These are phyloP conservation scores for Trypanosoma boissoni DNA, from an alignment of 208 protist species.

Conservation along the genomic window DNA sequence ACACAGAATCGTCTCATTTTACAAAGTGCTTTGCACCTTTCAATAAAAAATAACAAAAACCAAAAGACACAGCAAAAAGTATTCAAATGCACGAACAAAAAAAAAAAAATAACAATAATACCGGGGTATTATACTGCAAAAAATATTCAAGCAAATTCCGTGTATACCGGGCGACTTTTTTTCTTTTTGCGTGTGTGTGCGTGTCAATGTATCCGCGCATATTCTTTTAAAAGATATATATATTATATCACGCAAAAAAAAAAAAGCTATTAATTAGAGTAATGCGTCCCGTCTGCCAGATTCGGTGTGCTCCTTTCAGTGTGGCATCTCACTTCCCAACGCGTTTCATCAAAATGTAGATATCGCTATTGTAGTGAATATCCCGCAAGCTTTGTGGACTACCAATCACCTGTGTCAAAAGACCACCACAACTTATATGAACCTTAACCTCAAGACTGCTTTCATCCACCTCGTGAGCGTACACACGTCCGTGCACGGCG, in stretches of 20 bases:
- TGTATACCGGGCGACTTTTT: too few relatives aligned
- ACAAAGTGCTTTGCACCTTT: not conserved
- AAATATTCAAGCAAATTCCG: too few relatives aligned
- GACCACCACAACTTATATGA: slow-evolving; percentile 96
- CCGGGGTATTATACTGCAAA: too few relatives aligned
- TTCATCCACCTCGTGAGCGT: slow-evolving; percentile 91
- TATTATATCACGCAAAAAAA: not conserved
- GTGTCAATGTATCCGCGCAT: too few relatives aligned
- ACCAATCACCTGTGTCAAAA: slow-evolving; percentile 95
- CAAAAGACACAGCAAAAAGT: slow-evolving; percentile 13
- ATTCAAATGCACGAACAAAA: slow-evolving; percentile 1
- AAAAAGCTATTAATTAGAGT: not conserved
- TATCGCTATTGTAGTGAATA: slow-evolving; percentile 89
- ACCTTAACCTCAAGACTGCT: slow-evolving; percentile 83
- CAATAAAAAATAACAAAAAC: not conserved
- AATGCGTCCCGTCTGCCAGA: too few relatives aligned
- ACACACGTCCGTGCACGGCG: slow-evolving; percentile 97
- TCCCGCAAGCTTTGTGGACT: slow-evolving; percentile 83
- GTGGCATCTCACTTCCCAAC: slow-evolving; percentile 67
- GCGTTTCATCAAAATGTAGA: slow-evolving; percentile 85
- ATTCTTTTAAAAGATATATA: too few relatives aligned
- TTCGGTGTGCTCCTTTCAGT: too few relatives aligned
- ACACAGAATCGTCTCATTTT: too few relatives aligned
- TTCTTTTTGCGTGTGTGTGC: too few relatives aligned
- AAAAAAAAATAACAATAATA: slow-evolving; percentile 17